phyloP scores from a whole-genome alignment of 2,329 filamentous ascomycete genomes.

The Neobulgaria alba region DNA sequence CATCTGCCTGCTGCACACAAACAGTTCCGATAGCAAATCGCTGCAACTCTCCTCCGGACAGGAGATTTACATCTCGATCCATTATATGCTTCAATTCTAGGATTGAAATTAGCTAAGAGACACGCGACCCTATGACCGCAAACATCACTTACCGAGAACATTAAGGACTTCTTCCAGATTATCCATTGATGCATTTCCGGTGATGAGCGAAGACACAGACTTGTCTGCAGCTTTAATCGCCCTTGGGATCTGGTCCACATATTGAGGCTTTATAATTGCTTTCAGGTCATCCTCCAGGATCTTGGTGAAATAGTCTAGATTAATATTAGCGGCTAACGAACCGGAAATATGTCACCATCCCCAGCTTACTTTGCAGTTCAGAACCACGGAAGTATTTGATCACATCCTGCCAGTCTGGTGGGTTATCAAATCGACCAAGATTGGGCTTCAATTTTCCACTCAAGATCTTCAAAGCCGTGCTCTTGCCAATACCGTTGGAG shows the following conservation, averaged over 20 bases:
- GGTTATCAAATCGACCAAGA: constrained; percentile 87
- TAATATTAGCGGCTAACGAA: constrained; percentile 12
- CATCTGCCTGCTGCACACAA: constrained; percentile 91
- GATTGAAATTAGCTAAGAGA: constrained; percentile 1
- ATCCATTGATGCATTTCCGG: constrained; percentile 64
- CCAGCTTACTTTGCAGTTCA: constrained; percentile 77
- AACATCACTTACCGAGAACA: constrained; percentile 47
- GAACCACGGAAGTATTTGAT: constrained; percentile 97
- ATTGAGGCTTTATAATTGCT: constrained; percentile 94
- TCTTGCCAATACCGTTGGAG: constrained; percentile 99
- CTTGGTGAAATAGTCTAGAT: constrained; percentile 92
- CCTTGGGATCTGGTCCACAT: constrained; percentile 95
- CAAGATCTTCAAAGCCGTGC: constrained; percentile 97
- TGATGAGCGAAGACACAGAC: constrained; percentile 70
- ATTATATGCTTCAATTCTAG: constrained; percentile 78
- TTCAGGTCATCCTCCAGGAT: constrained; percentile 94
- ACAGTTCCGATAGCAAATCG: constrained; percentile 95
- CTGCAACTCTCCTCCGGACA: constrained; percentile 97
- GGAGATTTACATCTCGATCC: constrained; percentile 79
- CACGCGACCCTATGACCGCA: too few species aligned
- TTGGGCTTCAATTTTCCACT: constrained; percentile 99
- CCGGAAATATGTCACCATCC: neutral
- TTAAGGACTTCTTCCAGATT: constrained; percentile 79
- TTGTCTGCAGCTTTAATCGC: constrained; percentile 78
- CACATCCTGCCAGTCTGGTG: constrained; percentile 98